Conservation (phyloP, 495 filamentous ascomycete species). For the Penicillium longicatenatum region DNA sequence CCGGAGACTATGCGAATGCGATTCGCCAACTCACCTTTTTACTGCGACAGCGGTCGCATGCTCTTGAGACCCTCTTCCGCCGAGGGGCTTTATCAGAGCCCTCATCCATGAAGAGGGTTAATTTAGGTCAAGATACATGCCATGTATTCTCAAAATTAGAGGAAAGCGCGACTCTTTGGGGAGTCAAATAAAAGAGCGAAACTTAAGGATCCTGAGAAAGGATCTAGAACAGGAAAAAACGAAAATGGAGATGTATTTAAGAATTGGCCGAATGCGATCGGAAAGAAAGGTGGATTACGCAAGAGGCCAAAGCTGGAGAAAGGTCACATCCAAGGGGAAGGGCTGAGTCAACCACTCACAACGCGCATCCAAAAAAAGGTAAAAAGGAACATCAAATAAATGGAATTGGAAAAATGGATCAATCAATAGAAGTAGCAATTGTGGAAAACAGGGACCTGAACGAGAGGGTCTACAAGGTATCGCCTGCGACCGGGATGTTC, state of each 20-base stretch:
- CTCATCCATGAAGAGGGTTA: slow-evolving; percentile 48
- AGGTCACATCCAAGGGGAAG: background rate
- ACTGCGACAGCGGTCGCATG: slow-evolving; percentile 70
- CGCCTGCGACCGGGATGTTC: background rate
- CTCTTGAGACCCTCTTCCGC: slow-evolving; percentile 67
- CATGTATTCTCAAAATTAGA: slow-evolving; percentile 18
- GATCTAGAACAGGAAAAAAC: background rate
- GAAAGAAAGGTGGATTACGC: slow-evolving; percentile 12
- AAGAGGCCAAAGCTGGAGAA: background rate
- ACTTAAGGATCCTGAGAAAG: background rate
- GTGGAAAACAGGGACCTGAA: background rate
- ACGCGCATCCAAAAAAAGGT: too few species aligned
- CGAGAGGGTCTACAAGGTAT: background rate
- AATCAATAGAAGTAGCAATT: background rate
- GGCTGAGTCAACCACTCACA: slow-evolving; percentile 1
- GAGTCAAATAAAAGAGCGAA: background rate
- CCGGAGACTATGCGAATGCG: background rate
- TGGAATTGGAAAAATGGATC: too few species aligned
- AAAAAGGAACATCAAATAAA: too few species aligned
- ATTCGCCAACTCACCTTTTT: slow-evolving; percentile 47
- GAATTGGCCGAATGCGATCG: slow-evolving; percentile 11
- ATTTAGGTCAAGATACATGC: slow-evolving; percentile 23
- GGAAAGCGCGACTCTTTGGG: background rate
- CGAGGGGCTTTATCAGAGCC: slow-evolving; percentile 47
- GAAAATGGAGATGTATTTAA: background rate